phyloP scores from a whole-genome alignment of 768 basidiomycete species.

The Naganishia friedmannii region DNA sequence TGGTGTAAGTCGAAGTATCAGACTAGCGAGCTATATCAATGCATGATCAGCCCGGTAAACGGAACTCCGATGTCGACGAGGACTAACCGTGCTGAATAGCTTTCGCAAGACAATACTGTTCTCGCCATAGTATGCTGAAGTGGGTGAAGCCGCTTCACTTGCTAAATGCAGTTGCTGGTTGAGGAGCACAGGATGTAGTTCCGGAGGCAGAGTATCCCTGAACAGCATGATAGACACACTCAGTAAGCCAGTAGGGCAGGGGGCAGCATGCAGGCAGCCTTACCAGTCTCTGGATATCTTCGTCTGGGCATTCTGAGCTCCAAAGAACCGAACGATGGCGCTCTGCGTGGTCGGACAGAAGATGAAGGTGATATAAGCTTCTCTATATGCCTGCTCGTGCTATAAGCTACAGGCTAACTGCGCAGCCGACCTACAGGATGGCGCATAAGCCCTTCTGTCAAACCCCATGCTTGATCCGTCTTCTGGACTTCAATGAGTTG shows the following conservation, averaged over 20 bases:
- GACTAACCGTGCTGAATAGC: slow-evolving; percentile 76
- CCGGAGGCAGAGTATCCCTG: slow-evolving; percentile 73
- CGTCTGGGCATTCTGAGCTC: slow-evolving; percentile 87
- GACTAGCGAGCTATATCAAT: slow-evolving; percentile 70
- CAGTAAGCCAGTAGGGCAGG: background rate
- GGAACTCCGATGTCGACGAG: background rate
- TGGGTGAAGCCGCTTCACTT: slow-evolving; percentile 57
- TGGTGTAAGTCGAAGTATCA: slow-evolving; percentile 60
- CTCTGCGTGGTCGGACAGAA: slow-evolving; percentile 56
- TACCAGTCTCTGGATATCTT: slow-evolving; percentile 92
- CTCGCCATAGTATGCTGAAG: slow-evolving; percentile 55
- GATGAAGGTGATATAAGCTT: background rate
- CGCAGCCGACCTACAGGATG: slow-evolving; percentile 40
- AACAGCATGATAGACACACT: background rate
- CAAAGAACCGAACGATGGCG: slow-evolving; percentile 87
- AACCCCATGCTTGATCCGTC: slow-evolving; percentile 47
- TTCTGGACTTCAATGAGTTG: slow-evolving; percentile 44
- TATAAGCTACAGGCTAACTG: background rate
- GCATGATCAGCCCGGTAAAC: slow-evolving; percentile 15
- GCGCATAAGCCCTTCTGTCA: slow-evolving; percentile 43
- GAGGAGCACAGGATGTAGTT: slow-evolving; percentile 61
- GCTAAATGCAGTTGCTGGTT: slow-evolving; percentile 70
- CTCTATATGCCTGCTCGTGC: background rate
- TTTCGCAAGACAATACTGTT: slow-evolving; percentile 77
- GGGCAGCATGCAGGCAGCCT: slow-evolving; percentile 26